Base-by-base conservation (phyloP, 1,284 basidiomycete genomes). In the Afroboletus lepidellus region DNA sequence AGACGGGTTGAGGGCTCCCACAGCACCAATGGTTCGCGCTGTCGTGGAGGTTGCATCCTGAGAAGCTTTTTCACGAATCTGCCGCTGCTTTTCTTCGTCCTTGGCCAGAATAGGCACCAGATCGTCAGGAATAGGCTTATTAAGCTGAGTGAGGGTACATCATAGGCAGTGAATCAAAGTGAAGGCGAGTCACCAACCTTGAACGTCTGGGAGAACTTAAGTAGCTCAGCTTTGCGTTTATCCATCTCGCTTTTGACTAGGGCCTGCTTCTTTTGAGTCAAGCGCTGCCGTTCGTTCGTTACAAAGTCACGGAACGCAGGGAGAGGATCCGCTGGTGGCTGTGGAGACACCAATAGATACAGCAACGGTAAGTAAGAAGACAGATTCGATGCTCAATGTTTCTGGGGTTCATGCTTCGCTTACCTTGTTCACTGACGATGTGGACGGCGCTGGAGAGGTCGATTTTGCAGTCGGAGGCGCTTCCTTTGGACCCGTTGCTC, bases 181-280 rank as follows among this genome's bases (percentile, higher is more conserved):
- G 12, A 43, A 24, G 15, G 38, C 13, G 24, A 39, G 46, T 32
- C 24, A 66, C 77, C 42, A 41, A 92, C 90, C 83, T 96, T 97
- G 84, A 99, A 99, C 58, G 74, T 89, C 68, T 90, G 81, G 60
- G 92, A 92, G 75, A 98, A 99, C 71, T 90, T 90, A 67, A 94
- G 83, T 46, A 98, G 76, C 46, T 98, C 95, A 12, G 93, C 89
- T 74, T 98, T 84, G 50, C 88, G 84, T 65, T 90, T 92, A 68
- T 95, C 92, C 84, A 94, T 93, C 69, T 98, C 96, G 65, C 82
- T 91, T 80, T 94, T 96, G 52, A 87, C 83, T 45, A 96, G 75
- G 18, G 89, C 89, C 64, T 94, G 91, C 72, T 92, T 87, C 79
- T 94, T 96, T 74, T 93, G 89, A 43, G 90, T 87, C 50, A 95